Base-by-base conservation (phyloP, 495 filamentous ascomycete species). In the Aspergillus asperescens region DNA sequence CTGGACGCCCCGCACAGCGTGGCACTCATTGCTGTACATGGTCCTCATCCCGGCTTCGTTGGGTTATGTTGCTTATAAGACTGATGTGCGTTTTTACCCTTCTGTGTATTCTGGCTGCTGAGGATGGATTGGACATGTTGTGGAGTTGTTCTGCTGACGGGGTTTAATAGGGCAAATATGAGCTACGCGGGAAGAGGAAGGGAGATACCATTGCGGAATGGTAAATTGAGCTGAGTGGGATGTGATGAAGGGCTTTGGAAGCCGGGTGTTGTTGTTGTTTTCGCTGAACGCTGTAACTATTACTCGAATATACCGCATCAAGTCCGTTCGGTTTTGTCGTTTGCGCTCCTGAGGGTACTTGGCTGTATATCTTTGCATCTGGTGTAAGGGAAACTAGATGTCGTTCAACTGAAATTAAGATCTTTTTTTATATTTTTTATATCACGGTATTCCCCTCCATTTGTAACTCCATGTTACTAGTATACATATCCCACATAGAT, bases 161-260 rank as follows among this genome's bases (percentile, higher is more conserved):
- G 13, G 4, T 35, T 12, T 5, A 38, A 20, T 67, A 96, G 93
- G 93, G 90, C 56, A 89, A 90, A 64, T 96, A 74, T 59, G 80
- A 95, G 27, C 58, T 96, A 49, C 83, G 91, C 54, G 91, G 86
- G 23, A 98, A 96, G 82, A 77, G 86, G 62, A 86, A 77, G 63
- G 90, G 87, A 20, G 90, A 98, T 66, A 75, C 82, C 18, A 80
- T 95, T 58, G 60, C 64, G 7, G 91, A 98, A 67, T 93, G 69
- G 63, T 94, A 54, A 43, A 35, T 23, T 32, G 16, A n/a, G 23
- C 29, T 7, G 25, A 28, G 56, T 63, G 42, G 27, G 16, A 10
- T 25, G n/a, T 19, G 23, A 28, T 41, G n/a, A 19, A 22, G 51
- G 6, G 32, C 19, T 37, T 31, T 51, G 19, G 37, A 22, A 12